Percentiles rank a stretch among this genome's conserved stretches.
phyloP scores from a whole-genome alignment of 83 land plant genomes.

The Isoetes engelmannii region DNA sequence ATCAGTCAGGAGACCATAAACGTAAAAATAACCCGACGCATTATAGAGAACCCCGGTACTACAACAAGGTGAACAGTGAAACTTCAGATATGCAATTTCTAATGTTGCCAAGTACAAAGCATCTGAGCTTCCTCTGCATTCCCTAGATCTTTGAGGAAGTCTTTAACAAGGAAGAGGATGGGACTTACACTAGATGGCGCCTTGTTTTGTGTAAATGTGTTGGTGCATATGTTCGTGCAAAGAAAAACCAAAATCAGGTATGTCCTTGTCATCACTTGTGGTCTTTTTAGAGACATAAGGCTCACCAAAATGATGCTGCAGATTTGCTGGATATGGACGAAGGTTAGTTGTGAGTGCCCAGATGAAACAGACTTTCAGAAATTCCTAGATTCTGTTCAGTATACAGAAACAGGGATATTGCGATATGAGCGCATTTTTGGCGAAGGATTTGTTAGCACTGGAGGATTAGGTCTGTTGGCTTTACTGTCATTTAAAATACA shows the following conservation, averaged over 20 bases:
- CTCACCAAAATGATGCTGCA: slow-evolving; percentile 20
- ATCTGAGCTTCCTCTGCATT: too few relatives aligned
- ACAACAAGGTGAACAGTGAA: slow-evolving; percentile 55
- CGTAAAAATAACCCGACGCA: slow-evolving; percentile 90
- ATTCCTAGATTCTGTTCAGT: slow-evolving; percentile 85
- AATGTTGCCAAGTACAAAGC: too few relatives aligned
- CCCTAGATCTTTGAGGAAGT: slow-evolving; percentile 73
- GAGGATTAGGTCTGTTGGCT: slow-evolving; percentile 65
- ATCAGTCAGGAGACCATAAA: slow-evolving; percentile 95
- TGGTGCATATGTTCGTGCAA: slow-evolving; percentile 84
- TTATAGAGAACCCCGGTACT: slow-evolving; percentile 84
- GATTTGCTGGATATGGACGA: slow-evolving; percentile 98
- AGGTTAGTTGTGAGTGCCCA: slow-evolving; percentile 45
- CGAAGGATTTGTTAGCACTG: slow-evolving; percentile 91
- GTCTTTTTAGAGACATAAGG: neutral
- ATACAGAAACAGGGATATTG: slow-evolving; percentile 75
- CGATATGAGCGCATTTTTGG: slow-evolving; percentile 98
- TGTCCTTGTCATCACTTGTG: neutral
- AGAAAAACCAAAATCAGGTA: slow-evolving; percentile 95
- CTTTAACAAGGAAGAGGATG: slow-evolving; percentile 44
- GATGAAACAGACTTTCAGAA: slow-evolving; percentile 71
- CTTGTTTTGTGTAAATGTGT: slow-evolving; percentile 86
- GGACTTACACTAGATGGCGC: slow-evolving; percentile 54
- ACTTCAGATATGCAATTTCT: too few relatives aligned
- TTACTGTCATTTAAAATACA: neutral